Conservation (phyloP, 2,329 filamentous ascomycete species). For the Ophiostoma ips region DNA sequence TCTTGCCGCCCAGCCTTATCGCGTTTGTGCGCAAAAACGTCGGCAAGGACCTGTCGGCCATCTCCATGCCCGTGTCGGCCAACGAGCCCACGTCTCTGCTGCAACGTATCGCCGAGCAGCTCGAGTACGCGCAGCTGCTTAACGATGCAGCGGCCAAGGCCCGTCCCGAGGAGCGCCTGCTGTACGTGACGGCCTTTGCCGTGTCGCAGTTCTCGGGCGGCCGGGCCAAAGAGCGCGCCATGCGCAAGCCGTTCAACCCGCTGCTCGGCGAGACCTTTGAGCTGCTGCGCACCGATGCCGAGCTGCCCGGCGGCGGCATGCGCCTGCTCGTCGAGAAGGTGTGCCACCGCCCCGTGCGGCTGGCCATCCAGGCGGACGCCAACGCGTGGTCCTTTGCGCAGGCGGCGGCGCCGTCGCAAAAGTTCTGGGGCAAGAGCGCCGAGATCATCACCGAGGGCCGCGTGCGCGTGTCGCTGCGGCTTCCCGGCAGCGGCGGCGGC, state of each 20-base stretch:
- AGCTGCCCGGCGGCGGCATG: conserved; percentile 57
- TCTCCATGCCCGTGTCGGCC: conserved; percentile 92
- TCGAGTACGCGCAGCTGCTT: conserved; percentile 80
- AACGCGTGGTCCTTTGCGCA: conserved; percentile 77
- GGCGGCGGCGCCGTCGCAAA: conserved; percentile 77
- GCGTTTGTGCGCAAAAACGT: conserved; percentile 94
- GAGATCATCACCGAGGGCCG: conserved; percentile 90
- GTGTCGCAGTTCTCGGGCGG: conserved; percentile 71
- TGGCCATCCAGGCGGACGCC: conserved; percentile 87
- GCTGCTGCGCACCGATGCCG: conserved; percentile 70
- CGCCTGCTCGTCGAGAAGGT: conserved; percentile 93
- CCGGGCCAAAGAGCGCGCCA: conserved; percentile 76
- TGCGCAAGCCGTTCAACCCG: conserved; percentile 94
- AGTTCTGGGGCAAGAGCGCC: conserved; percentile 96
- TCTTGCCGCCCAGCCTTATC: conserved; percentile 78
- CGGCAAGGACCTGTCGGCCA: conserved; percentile 90
- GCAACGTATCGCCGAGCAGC: conserved; percentile 76
- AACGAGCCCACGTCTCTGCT: conserved; percentile 86
- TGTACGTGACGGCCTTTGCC: conserved; percentile 82
- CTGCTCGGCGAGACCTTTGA: conserved; percentile 94
- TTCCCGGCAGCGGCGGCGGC: conserved; percentile 42
- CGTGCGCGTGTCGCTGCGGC: conserved; percentile 58
- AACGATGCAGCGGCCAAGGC: conserved; percentile 56
- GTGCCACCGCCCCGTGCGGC: conserved; percentile 76
- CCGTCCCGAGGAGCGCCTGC: conserved; percentile 52